Evolutionary conservation across 768 basidiomycete genomes (phyloP).

Genomic region (Leccinum imitatum): DNA sequence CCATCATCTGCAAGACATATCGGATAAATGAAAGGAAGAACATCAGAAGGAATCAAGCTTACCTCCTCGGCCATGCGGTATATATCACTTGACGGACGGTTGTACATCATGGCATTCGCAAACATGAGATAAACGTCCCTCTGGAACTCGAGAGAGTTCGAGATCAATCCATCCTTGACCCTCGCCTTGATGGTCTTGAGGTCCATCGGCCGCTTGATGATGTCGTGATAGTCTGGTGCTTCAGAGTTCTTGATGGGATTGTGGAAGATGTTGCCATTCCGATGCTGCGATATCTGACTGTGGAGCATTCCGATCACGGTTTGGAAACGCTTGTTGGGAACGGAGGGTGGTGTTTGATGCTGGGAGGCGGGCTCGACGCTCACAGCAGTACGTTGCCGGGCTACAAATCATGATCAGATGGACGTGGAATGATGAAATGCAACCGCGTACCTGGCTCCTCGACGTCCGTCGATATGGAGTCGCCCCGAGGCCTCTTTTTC

Average conservation of each 20-base stretch:
- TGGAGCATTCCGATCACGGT: constrained; percentile 80
- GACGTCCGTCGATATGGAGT: constrained; percentile 21
- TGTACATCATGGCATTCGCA: constrained; percentile 97
- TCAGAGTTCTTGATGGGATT: constrained; percentile 86
- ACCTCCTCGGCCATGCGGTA: constrained; percentile 91
- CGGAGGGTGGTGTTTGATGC: constrained; percentile 21
- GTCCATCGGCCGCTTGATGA: constrained; percentile 94
- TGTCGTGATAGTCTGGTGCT: constrained; percentile 88
- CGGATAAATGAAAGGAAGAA: neutral
- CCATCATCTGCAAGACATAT: constrained; percentile 59
- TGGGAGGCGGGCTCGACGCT: constrained; percentile 17
- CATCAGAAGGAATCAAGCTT: constrained; percentile 28
- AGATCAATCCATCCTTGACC: constrained; percentile 80
- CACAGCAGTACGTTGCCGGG: constrained; percentile 19
- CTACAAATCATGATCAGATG: constrained; percentile 11
- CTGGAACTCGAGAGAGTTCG: constrained; percentile 83
- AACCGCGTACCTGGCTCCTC: constrained; percentile 45
- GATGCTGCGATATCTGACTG: constrained; percentile 78
- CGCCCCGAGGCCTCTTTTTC: constrained; percentile 30
- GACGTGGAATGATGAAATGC: neutral
- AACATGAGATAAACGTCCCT: constrained; percentile 93
- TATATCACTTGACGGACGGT: constrained; percentile 83
- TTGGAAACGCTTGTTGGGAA: constrained; percentile 70
- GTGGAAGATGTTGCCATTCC: constrained; percentile 87
- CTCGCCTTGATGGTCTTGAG: constrained; percentile 88